A percentile compares a stretch with the other conserved stretches of the same genome.
phyloP scores from a whole-genome alignment of 1,139 yeast species.

The Saccharomyces hybrid region DNA sequence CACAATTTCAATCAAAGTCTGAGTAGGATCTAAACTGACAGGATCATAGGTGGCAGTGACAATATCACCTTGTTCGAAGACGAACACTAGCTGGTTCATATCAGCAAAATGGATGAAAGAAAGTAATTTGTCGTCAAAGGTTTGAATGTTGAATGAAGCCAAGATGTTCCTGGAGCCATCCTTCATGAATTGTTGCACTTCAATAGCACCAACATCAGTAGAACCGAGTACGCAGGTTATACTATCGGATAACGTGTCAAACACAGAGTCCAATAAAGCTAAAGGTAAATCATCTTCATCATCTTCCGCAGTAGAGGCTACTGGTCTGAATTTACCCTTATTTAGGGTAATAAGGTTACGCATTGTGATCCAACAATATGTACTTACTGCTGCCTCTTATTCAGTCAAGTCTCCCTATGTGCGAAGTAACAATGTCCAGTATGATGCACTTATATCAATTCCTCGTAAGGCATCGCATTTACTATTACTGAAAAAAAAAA shows the following conservation, averaged over 20 bases:
- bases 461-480: constrained; percentile 5
- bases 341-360: constrained; percentile 52
- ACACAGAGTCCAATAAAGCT: constrained; percentile 41
- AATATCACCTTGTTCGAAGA: constrained; percentile 60
- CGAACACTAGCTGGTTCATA: constrained; percentile 49
- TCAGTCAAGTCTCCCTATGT: too few relatives aligned
- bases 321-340: constrained; percentile 45
- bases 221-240: constrained; percentile 62
- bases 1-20: constrained; percentile 60
- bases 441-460: too few relatives aligned
- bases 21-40: constrained; percentile 39
- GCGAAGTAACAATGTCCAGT: too few relatives aligned
- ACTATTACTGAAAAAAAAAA: background rate
- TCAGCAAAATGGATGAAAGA: constrained; percentile 63
- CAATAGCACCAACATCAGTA: constrained; percentile 48
- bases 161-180: constrained; percentile 46
- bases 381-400: background rate
- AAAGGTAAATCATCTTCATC: constrained; percentile 32
- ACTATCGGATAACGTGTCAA: constrained; percentile 69
- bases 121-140: constrained; percentile 34
- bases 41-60: constrained; percentile 54
- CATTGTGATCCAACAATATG: constrained; percentile 37
- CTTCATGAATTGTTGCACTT: constrained; percentile 53
- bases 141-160: constrained; percentile 47
- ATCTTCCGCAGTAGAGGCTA: constrained; percentile 45